A percentile compares a stretch with the other conserved stretches of the same genome.
These are phyloP conservation scores for Trichoderma semiorbis DNA, from an alignment of 2,329 filamentous ascomycete genomes.

Conservation along the genomic window DNA sequence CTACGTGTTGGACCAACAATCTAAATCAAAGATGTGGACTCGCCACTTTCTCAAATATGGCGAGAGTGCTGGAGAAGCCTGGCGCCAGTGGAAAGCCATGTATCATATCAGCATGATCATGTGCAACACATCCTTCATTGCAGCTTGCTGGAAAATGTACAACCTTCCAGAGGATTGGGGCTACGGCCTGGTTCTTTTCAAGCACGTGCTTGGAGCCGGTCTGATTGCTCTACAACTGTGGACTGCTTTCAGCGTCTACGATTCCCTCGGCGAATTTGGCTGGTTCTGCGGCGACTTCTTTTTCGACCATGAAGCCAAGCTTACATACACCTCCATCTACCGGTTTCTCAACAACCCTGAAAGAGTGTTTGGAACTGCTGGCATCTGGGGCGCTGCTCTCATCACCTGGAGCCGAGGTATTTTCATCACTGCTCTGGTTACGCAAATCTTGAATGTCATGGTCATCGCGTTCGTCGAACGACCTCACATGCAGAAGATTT, in stretches of 20 bases:
- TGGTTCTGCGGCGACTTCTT: conserved; percentile 99
- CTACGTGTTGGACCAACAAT: conserved; percentile 79
- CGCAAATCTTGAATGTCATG: conserved; percentile 77
- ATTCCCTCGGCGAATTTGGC: conserved; percentile 93
- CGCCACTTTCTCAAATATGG: conserved; percentile 97
- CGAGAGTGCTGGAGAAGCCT: conserved; percentile 84
- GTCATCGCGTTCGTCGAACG: conserved; percentile 94
- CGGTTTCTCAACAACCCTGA: conserved; percentile 98
- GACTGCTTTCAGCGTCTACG: conserved; percentile 91
- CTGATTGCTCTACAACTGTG: conserved; percentile 85
- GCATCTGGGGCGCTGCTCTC: conserved; percentile 90
- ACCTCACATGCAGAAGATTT: conserved; percentile 97
- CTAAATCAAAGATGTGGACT: conserved; percentile 89
- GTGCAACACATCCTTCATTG: conserved; percentile 84
- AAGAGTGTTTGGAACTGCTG: conserved; percentile 85
- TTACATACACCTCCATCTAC: conserved; percentile 96
- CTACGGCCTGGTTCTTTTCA: conserved; percentile 78
- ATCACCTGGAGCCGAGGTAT: conserved; percentile 88
- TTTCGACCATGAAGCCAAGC: conserved; percentile 81
- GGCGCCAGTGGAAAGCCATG: conserved; percentile 95
- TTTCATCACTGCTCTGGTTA: conserved; percentile 79
- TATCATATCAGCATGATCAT: conserved; percentile 91
- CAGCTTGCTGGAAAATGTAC: conserved; percentile 97
- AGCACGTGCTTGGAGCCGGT: conserved; percentile 78
- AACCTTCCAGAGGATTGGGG: conserved; percentile 79